Evolutionary conservation across 1,284 basidiomycete genomes (phyloP).

Genomic region (Fomitopsis pinicola): DNA sequence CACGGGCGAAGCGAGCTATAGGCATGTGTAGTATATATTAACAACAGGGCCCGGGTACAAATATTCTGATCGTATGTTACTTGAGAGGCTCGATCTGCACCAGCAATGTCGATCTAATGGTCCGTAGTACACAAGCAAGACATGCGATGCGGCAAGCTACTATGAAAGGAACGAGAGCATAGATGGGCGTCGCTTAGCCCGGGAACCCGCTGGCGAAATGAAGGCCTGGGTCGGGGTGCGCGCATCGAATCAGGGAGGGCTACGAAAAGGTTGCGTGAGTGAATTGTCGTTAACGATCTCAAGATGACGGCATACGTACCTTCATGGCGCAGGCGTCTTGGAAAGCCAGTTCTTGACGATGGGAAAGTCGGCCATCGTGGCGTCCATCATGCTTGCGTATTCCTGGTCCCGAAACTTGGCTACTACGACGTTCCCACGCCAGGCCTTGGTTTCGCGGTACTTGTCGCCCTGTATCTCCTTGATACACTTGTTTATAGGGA

Average conservation of each 20-base stretch:
- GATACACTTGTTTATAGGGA: conserved; percentile 71
- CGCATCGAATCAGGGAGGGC: not conserved
- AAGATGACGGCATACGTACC: conserved; percentile 9
- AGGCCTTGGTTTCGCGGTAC: conserved; percentile 58
- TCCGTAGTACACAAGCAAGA: not conserved
- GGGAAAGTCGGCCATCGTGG: conserved; percentile 76
- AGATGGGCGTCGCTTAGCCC: not conserved
- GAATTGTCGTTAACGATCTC: conserved; percentile 6
- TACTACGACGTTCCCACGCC: conserved; percentile 74
- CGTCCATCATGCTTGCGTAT: conserved; percentile 65
- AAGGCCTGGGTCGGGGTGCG: not conserved
- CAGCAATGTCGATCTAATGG: not conserved
- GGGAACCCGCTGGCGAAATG: not conserved
- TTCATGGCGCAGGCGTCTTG: conserved; percentile 50
- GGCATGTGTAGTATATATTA: conserved; percentile 4
- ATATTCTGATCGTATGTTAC: not conserved
- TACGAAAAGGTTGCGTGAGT: not conserved
- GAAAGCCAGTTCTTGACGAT: conserved; percentile 73
- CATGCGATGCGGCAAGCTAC: not conserved
- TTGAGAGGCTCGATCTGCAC: not conserved
- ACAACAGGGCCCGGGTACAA: not conserved
- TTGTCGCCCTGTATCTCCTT: conserved; percentile 63
- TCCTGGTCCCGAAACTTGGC: conserved; percentile 70
- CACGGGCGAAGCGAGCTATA: conserved; percentile 35
- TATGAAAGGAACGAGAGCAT: not conserved